Evolutionary conservation across 1,139 yeast species (phyloP).

Genomic region (Yamadazyma dendronema): DNA sequence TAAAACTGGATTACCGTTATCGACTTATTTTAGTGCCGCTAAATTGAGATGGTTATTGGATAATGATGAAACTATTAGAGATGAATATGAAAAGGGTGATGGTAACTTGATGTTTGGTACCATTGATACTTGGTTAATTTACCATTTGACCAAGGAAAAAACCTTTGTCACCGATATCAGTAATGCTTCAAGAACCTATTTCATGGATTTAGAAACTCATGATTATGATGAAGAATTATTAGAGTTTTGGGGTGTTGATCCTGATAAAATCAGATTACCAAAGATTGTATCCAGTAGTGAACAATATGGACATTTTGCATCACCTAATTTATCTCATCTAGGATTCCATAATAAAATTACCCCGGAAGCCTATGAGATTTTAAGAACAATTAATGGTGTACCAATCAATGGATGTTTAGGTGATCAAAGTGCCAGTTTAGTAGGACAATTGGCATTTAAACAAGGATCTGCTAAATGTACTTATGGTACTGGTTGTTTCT

Average conservation of each 20-base stretch:
- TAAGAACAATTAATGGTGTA: constrained; percentile 49
- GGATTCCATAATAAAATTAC: constrained; percentile 55
- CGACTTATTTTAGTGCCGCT: constrained; percentile 90
- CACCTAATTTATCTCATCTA: constrained; percentile 54
- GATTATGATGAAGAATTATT: constrained; percentile 77
- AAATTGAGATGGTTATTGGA: constrained; percentile 89
- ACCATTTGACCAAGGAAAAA: constrained; percentile 73
- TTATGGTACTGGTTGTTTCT: constrained; percentile 96
- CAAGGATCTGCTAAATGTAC: constrained; percentile 92
- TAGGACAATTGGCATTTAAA: constrained; percentile 85
- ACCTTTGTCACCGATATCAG: constrained; percentile 83
- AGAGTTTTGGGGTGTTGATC: constrained; percentile 77
- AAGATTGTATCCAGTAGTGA: constrained; percentile 80
- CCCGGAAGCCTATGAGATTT: constrained; percentile 49
- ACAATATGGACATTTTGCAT: constrained; percentile 67
- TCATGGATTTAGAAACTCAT: constrained; percentile 77
- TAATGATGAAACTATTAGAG: constrained; percentile 66
- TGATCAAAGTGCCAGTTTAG: constrained; percentile 91
- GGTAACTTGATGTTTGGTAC: constrained; percentile 86
- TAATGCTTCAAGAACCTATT: constrained; percentile 88
- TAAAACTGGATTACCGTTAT: constrained; percentile 81
- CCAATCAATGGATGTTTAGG: constrained; percentile 93
- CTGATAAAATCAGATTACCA: constrained; percentile 67
- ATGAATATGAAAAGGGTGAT: constrained; percentile 72
- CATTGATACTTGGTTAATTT: constrained; percentile 91